A percentile compares a stretch with the other conserved stretches of the same genome.
Conservation (phyloP, 2,329 filamentous ascomycete genomes). For the Albophoma yamanashiensis region DNA sequence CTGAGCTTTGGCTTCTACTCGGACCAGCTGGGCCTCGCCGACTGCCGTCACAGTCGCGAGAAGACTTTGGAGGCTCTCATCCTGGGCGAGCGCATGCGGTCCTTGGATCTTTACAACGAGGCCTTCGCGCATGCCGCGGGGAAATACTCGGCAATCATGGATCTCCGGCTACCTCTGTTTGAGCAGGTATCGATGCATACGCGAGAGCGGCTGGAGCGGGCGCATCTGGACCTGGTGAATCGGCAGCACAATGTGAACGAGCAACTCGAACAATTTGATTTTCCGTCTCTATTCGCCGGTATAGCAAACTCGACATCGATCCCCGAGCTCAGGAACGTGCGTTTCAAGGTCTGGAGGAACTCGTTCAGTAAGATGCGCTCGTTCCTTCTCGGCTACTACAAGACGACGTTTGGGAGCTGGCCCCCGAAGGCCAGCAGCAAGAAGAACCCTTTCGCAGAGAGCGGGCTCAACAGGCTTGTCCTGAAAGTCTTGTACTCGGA, state of each 20-base stretch:
- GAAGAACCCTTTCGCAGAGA: slow-evolving; percentile 82
- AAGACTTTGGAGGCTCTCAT: slow-evolving; percentile 84
- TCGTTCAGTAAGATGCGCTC: slow-evolving; percentile 66
- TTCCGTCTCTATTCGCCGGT: slow-evolving; percentile 80
- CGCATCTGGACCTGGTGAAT: slow-evolving; percentile 67
- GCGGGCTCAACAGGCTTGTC: slow-evolving; percentile 76
- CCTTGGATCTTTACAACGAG: slow-evolving; percentile 73
- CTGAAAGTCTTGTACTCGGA: slow-evolving; percentile 76
- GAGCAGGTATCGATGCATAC: slow-evolving; percentile 60
- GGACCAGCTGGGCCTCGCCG: slow-evolving; percentile 64
- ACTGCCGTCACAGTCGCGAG: slow-evolving; percentile 72
- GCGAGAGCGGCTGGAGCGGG: slow-evolving; percentile 68
- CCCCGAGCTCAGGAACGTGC: slow-evolving; percentile 64
- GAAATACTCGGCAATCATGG: slow-evolving; percentile 65
- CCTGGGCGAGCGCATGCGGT: slow-evolving; percentile 81
- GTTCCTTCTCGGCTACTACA: slow-evolving; percentile 60
- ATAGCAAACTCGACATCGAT: slow-evolving; percentile 75
- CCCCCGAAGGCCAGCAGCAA: slow-evolving; percentile 85
- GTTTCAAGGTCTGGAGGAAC: slow-evolving; percentile 74
- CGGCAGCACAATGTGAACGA: slow-evolving; percentile 59
- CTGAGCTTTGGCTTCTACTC: slow-evolving; percentile 65
- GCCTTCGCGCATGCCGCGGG: slow-evolving; percentile 87
- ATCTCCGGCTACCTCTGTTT: slow-evolving; percentile 58
- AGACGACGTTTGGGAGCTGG: slow-evolving; percentile 56
- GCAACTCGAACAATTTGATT: slow-evolving; percentile 81